Percentiles rank a stretch among this genome's conserved stretches.
phyloP scores from a whole-genome alignment of 768 basidiomycete genomes.

The Hemileccinum rubropunctum region DNA sequence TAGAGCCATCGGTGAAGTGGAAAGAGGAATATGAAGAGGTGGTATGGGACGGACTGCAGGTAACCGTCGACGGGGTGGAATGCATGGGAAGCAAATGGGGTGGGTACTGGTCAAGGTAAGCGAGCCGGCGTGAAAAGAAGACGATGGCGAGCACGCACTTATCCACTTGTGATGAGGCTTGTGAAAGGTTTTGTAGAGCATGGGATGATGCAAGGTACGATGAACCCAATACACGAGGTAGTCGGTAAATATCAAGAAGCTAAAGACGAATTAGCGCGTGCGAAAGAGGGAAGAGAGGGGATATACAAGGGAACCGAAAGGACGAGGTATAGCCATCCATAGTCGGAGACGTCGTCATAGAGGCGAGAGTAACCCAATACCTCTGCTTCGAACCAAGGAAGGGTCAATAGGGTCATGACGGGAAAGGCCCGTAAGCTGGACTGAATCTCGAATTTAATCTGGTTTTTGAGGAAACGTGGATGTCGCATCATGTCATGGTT shows the following conservation, averaged over 20 bases:
- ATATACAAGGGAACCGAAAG: conserved; percentile 69
- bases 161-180: conserved; percentile 99
- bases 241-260: conserved; percentile 87
- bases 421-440: conserved; percentile 77
- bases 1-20: conserved; percentile 86
- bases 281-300: not conserved
- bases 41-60: conserved; percentile 91
- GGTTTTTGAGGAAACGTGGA: conserved; percentile 89
- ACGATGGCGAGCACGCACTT: conserved; percentile 46
- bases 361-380: conserved; percentile 80
- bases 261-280: conserved; percentile 21
- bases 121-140: conserved; percentile 4
- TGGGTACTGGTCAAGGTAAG: conserved; percentile 63
- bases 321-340: conserved; percentile 71
- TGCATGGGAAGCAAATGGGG: conserved; percentile 95
- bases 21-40: conserved; percentile 86
- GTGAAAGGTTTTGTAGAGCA: conserved; percentile 86
- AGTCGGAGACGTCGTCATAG: conserved; percentile 76
- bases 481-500: conserved; percentile 95
- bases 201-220: conserved; percentile 79
- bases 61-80: conserved; percentile 98
- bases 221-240: conserved; percentile 98
- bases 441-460: conserved; percentile 78
- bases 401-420: conserved; percentile 73
- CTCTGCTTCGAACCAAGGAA: conserved; percentile 94